These are phyloP conservation scores for Mycena epipterygia DNA, from an alignment of 768 basidiomycete species.

Conservation along the genomic window DNA sequence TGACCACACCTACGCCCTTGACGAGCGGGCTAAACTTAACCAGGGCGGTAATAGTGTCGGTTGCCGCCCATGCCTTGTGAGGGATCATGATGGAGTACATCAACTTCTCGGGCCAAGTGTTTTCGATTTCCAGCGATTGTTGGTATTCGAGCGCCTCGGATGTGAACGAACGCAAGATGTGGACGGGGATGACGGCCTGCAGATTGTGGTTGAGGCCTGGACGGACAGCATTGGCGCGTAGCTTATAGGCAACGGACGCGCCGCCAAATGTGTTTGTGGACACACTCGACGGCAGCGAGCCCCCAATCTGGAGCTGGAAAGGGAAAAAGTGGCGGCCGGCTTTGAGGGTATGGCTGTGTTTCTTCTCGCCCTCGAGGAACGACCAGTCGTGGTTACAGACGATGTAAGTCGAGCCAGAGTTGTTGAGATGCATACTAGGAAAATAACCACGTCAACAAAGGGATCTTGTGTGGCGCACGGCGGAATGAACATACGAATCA, in stretches of 20 bases:
- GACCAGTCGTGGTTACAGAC: conserved; percentile 92
- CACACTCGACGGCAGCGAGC: conserved; percentile 86
- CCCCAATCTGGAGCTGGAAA: conserved; percentile 89
- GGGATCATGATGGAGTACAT: conserved; percentile 96
- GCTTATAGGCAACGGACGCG: conserved; percentile 87
- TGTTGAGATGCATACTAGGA: conserved; percentile 57
- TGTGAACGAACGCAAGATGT: conserved; percentile 80
- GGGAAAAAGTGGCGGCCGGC: conserved; percentile 96
- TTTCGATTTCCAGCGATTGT: conserved; percentile 95
- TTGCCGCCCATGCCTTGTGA: conserved; percentile 96
- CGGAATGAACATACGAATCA: conserved; percentile 67
- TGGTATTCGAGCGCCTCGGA: conserved; percentile 94
- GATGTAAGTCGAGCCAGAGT: conserved; percentile 66
- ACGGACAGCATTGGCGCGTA: conserved; percentile 87
- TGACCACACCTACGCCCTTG: conserved; percentile 85
- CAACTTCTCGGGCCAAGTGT: conserved; percentile 97
- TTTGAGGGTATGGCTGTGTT: conserved; percentile 89
- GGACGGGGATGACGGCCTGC: conserved; percentile 70
- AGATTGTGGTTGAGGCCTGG: conserved; percentile 82
- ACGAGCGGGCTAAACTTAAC: conserved; percentile 90
- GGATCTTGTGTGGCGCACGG: neutral
- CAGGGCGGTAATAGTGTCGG: conserved; percentile 84
- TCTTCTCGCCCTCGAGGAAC: conserved; percentile 88
- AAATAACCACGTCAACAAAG: neutral
- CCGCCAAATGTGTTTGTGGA: conserved; percentile 66